Conservation (phyloP, 1,139 yeast genomes). For the Saccharomyces pastorianus region DNA sequence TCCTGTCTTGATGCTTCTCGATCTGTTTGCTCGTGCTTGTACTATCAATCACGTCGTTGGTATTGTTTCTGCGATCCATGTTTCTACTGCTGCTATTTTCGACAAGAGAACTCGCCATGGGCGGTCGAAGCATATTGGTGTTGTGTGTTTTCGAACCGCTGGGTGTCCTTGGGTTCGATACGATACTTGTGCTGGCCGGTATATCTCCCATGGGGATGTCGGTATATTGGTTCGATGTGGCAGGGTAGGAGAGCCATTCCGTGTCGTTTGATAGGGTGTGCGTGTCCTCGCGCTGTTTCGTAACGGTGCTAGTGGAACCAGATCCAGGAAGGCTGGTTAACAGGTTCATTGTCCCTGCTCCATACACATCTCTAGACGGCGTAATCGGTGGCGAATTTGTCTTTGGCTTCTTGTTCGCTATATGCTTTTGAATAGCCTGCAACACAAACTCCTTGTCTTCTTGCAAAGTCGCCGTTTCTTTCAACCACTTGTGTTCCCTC, state of each 20-base stretch:
- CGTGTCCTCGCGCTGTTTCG: background rate
- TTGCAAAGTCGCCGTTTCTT: slow-evolving; percentile 14
- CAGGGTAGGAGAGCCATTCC: background rate
- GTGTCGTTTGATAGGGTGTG: background rate
- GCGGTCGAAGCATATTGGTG: background rate
- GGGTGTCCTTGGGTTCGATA: background rate
- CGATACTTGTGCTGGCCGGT: background rate
- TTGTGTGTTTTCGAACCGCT: background rate
- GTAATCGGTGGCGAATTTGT: background rate
- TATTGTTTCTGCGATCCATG: background rate
- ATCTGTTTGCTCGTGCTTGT: background rate
- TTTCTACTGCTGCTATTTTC: background rate
- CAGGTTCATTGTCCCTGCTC: background rate
- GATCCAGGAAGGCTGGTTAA: background rate
- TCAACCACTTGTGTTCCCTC: slow-evolving; percentile 29
- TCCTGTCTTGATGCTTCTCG: background rate
- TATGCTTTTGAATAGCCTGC: slow-evolving; percentile 13
- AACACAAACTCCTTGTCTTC: slow-evolving; percentile 7
- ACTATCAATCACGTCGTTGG: background rate
- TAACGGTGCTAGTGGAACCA: background rate
- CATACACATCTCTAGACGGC: background rate
- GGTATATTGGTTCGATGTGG: background rate
- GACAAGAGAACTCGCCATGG: background rate
- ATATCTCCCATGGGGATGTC: background rate
- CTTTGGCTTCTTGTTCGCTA: slow-evolving; percentile 8